Evolutionary conservation across 2,329 filamentous ascomycete genomes (phyloP), one percentile per base, ranked within the genome.

Genomic region (Paecilomyces variotii): DNA sequence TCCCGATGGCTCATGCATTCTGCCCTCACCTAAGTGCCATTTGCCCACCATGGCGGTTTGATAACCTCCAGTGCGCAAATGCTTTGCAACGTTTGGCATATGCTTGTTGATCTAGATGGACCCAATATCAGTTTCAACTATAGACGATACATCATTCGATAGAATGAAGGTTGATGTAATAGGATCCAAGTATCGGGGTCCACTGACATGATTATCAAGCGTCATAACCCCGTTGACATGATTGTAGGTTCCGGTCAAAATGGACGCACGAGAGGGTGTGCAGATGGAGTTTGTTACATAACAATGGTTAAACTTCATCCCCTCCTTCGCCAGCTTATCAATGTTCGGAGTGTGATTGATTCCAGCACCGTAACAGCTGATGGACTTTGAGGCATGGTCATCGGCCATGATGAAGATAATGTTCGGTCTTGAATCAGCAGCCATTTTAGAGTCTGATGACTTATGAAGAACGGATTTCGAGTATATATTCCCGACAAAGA

Each of bases 361-460:
- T 3, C 76, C 78, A 1, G 79, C 78, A 2, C 79, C 79, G 49
- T 82, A 82, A 59, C 71, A 72, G 19, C 70, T 74, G 54, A 81
- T 81, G 14, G 79, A 70, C 62, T 82, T 82, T 51, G 77, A 69
- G 6, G 80, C 80, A 70, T 82, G 80, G 68, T 82, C 80, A 67
- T 82, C 80, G 0, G 79, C 80, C 78, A 82, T 80, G 66, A 82
- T 80, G 68, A 82, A 82, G 57, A 82, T 59, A 58, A 80, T 77
- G n/a, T 66, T 67, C 14, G 65, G 65, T 4, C 32, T 11, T 10
- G 32, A 11, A 34, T 12, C 14, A 34, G 32, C 7, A 34, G 32
- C 32, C 32, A 34, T 34, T 12, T 34, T 34, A 12, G 14, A 34
- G 32, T 12, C 14, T 34, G 9, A 34, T 34, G 4, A 34, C 10